Evolutionary conservation across 2,329 filamentous ascomycete species (phyloP).

Genomic region (Pezicula radicicola): DNA sequence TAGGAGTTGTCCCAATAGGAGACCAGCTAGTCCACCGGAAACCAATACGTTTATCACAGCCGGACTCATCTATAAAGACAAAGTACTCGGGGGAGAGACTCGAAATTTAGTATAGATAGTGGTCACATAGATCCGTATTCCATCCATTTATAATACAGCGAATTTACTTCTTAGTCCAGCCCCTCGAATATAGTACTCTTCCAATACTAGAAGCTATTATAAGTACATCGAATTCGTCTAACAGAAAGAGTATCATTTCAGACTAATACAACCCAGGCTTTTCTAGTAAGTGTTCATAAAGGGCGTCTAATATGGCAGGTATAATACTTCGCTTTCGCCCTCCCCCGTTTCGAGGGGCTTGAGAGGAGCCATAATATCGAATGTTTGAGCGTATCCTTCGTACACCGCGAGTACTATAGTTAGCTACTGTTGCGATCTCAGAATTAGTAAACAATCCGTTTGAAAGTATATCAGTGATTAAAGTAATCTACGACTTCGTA

Average conservation of each 20-base stretch:
- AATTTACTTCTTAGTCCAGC: constrained; percentile 27
- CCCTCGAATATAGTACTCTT: not conserved
- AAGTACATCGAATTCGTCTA: not conserved
- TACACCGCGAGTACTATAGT: not conserved
- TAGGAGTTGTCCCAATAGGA: constrained; percentile 23
- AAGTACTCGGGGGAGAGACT: constrained; percentile 27
- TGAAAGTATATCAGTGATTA: no score
- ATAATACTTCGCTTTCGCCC: constrained; percentile 21
- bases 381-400: not conserved
- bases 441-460: not conserved
- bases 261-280: constrained; percentile 23
- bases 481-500: no score
- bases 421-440: not conserved
- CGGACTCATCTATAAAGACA: no score
- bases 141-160: constrained; percentile 25
- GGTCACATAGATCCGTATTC: constrained; percentile 30
- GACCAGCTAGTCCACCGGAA: constrained; percentile 32
- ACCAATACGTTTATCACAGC: constrained; percentile 30
- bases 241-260: constrained; percentile 21
- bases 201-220: not conserved
- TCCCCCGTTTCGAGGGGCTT: constrained; percentile 17
- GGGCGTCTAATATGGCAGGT: constrained; percentile 19
- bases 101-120: constrained; percentile 29
- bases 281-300: constrained; percentile 22
- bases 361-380: not conserved